phyloP scores from a whole-genome alignment of 441 rosid species.

The Corymbia citriodora region DNA sequence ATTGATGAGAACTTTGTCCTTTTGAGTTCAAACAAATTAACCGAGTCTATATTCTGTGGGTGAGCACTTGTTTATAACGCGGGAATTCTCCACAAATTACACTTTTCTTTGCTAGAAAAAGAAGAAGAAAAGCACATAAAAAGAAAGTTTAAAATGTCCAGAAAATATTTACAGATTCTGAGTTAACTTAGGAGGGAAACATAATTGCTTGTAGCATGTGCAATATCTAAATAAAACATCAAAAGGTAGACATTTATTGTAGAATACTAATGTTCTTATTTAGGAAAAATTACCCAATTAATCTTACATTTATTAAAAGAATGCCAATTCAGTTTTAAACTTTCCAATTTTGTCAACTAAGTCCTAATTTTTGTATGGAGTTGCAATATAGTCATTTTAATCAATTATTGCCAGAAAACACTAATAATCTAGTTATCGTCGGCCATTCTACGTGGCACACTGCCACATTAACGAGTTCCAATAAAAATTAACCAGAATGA shows the following conservation, averaged over 20 bases:
- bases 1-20: neutral
- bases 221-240: no score
- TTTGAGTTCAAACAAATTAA: neutral
- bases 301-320: neutral
- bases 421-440: neutral
- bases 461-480: neutral
- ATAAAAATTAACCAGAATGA: neutral
- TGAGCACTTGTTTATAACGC: neutral
- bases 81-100: neutral
- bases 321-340: neutral
- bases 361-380: neutral
- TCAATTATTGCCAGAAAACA: rapidly evolving
- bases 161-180: neutral
- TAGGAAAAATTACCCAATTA: neutral
- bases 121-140: no score
- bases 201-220: no score
- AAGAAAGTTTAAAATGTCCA: neutral
- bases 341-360: neutral
- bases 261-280: neutral
- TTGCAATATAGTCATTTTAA: neutral
- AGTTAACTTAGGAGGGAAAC: neutral
- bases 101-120: neutral
- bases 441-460: rapidly evolving
- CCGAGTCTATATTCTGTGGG: no score
- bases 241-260: neutral